These are phyloP conservation scores for Globisporangium nagaii DNA, from an alignment of 352 stramenopile genomes.

Conservation along the genomic window DNA sequence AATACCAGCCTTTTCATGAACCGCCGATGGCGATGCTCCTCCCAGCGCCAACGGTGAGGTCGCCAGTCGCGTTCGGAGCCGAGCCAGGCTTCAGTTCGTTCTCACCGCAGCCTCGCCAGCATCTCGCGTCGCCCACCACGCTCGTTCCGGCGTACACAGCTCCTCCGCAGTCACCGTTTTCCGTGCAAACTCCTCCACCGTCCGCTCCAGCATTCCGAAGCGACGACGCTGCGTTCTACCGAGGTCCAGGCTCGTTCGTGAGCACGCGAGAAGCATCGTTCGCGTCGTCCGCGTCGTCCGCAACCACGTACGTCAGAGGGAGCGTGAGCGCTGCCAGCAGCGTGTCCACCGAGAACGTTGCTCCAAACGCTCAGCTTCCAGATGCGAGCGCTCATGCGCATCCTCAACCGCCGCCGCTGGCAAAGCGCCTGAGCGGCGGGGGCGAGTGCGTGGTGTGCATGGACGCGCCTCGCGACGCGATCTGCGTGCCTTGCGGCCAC, in stretches of 20 bases:
- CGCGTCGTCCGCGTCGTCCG: not conserved
- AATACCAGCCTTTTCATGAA: not conserved
- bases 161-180: not conserved
- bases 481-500: conserved; percentile 53
- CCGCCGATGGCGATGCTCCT: not conserved
- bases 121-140: conserved; percentile 10
- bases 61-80: not conserved
- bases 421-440: not conserved
- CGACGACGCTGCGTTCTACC: conserved; percentile 1
- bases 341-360: not conserved
- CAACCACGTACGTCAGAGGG: not conserved
- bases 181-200: not conserved
- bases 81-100: not conserved
- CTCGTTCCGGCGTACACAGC: conserved; percentile 1
- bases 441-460: conserved; percentile 45
- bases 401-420: not conserved
- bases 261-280: not conserved
- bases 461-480: conserved; percentile 31
- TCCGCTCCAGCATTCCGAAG: conserved; percentile 7
- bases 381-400: not conserved
- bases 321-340: not conserved
- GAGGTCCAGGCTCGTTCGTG: conserved; percentile 1
- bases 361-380: not conserved
- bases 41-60: not conserved
- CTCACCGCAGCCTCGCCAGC: not conserved